A percentile compares a stretch with the other conserved stretches of the same genome.
phyloP scores from a whole-genome alignment of 345 rosid species.

The Populus tremula region DNA sequence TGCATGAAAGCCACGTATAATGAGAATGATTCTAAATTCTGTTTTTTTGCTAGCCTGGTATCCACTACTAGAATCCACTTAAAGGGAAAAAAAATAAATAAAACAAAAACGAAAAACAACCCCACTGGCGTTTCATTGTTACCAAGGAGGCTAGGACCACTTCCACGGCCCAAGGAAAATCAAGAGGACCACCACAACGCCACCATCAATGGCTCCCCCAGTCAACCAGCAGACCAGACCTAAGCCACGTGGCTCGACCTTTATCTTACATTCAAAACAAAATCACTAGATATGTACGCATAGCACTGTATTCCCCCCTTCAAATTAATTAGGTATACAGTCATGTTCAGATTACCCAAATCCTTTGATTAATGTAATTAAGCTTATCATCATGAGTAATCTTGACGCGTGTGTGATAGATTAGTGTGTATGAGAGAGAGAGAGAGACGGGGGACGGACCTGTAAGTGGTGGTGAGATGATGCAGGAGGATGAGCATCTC shows the following conservation, averaged over 20 bases:
- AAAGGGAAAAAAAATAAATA: neutral
- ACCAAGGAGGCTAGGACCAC: constrained; percentile 22
- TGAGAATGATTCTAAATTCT: neutral
- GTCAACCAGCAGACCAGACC: neutral
- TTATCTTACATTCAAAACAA: constrained; percentile 14
- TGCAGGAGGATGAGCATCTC: constrained; percentile 87
- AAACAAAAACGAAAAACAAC: neutral
- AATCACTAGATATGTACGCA: neutral
- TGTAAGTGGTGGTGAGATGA: constrained; percentile 73
- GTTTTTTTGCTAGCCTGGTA: neutral
- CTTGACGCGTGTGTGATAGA: neutral
- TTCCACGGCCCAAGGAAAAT: constrained; percentile 32
- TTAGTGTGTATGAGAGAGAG: neutral
- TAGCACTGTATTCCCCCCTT: neutral
- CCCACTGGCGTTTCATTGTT: neutral
- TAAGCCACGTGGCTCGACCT: neutral
- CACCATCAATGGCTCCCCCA: neutral
- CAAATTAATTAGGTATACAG: neutral
- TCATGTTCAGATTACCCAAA: no score
- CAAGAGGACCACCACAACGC: constrained; percentile 18
- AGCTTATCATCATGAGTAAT: neutral
- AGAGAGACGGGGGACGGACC: constrained; percentile 31
- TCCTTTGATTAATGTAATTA: neutral
- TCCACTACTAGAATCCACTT: neutral
- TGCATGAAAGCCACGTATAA: constrained; percentile 3